phyloP scores from a whole-genome alignment of 2,329 filamentous ascomycete species.

The Fusarium denticulatum region DNA sequence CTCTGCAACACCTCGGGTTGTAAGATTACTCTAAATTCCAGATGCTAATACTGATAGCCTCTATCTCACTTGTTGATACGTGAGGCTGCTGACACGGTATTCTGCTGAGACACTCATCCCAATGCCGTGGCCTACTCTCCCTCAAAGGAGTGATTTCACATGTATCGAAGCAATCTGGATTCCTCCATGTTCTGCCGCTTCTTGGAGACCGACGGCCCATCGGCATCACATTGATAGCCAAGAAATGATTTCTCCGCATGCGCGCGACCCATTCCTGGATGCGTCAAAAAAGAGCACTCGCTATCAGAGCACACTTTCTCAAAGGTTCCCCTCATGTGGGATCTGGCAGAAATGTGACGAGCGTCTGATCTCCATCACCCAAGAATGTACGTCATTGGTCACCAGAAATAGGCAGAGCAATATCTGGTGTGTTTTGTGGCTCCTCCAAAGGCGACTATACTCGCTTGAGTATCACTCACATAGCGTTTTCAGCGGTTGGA shows the following conservation, averaged over 20 bases:
- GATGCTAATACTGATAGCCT: not conserved
- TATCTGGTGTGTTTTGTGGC: constrained; percentile 11
- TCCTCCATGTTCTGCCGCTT: not conserved
- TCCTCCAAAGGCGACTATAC: constrained; percentile 9
- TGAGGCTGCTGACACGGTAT: not conserved
- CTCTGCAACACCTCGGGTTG: not conserved
- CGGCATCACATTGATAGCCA: constrained; percentile 1
- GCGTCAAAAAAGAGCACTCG: constrained; percentile 15
- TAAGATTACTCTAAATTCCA: constrained; percentile 41
- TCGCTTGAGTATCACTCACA: constrained; percentile 16
- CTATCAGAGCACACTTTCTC: not conserved
- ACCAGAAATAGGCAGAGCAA: constrained; percentile 7
- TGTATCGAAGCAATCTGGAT: not conserved
- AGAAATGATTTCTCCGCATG: constrained; percentile 19
- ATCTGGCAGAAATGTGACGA: constrained; percentile 6
- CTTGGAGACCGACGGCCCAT: not conserved
- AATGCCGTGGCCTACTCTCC: constrained; percentile 14
- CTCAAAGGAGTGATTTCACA: constrained; percentile 13
- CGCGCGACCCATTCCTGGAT: constrained; percentile 19
- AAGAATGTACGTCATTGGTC: constrained; percentile 22
- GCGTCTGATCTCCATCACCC: not conserved
- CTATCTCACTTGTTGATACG: not conserved
- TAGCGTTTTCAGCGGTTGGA: constrained; percentile 6
- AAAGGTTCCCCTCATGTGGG: not conserved
- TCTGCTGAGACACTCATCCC: constrained; percentile 23